These are phyloP conservation scores for Cyberlindnera subsufficiens DNA, from an alignment of 805 yeast genomes.

Conservation along the genomic window DNA sequence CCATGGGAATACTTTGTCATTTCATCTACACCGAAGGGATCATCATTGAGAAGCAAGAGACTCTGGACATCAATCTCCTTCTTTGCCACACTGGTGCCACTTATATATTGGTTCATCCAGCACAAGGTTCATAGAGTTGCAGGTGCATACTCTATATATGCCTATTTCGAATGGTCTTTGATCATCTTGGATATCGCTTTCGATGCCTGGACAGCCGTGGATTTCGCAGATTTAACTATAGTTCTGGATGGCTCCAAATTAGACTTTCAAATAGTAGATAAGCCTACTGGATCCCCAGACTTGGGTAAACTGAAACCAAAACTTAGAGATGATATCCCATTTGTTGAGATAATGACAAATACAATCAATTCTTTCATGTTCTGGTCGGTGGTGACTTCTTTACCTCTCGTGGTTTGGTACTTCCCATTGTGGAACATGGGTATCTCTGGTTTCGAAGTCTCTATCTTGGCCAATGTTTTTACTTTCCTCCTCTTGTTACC, in stretches of 20 bases:
- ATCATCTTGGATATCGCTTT: slow-evolving; percentile 79
- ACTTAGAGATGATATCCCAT: slow-evolving; percentile 20
- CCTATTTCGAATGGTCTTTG: slow-evolving; percentile 91
- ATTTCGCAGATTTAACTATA: slow-evolving; percentile 60
- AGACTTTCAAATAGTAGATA: slow-evolving; percentile 15
- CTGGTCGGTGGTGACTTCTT: slow-evolving; percentile 80
- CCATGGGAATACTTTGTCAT: slow-evolving; percentile 82
- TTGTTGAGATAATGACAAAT: slow-evolving; percentile 36
- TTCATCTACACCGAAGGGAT: slow-evolving; percentile 42
- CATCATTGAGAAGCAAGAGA: slow-evolving; percentile 46
- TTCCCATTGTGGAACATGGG: slow-evolving; percentile 99
- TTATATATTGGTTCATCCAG: slow-evolving; percentile 84
- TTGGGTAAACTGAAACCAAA: slow-evolving; percentile 14
- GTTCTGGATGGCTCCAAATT: slow-evolving; percentile 17
- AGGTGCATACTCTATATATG: slow-evolving; percentile 95
- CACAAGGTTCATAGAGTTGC: slow-evolving; percentile 83
- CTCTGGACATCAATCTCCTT: slow-evolving; percentile 51
- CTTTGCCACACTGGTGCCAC: slow-evolving; percentile 70
- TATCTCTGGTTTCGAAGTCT: slow-evolving; percentile 87
- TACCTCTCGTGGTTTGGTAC: slow-evolving; percentile 89
- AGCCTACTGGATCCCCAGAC: background rate
- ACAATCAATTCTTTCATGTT: slow-evolving; percentile 66
- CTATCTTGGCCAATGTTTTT: slow-evolving; percentile 49
- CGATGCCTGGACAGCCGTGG: slow-evolving; percentile 73
- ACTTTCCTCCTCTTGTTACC: slow-evolving; percentile 52